A percentile compares a stretch with the other conserved stretches of the same genome.
Evolutionary conservation across 257 asterid genomes (phyloP).

Genomic region (Nicotiana tomentosiformis): DNA sequence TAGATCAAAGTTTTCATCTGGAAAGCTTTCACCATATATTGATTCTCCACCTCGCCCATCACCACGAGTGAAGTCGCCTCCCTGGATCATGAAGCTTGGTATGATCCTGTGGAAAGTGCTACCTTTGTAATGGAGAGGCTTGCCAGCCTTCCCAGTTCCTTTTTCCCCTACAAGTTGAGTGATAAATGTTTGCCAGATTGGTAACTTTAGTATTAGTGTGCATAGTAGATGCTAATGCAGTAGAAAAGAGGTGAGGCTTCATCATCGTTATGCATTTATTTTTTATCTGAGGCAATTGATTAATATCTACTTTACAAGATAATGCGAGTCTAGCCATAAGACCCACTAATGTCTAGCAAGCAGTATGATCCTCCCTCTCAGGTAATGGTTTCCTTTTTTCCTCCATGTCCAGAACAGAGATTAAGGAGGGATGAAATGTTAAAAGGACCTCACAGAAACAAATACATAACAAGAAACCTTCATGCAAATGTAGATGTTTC

Average conservation of each 20-base stretch:
- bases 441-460: background rate
- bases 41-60: slow-evolving; percentile 98
- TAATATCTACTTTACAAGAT: background rate
- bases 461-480: background rate
- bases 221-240: background rate
- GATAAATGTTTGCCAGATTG: background rate
- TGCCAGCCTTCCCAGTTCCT: slow-evolving; percentile 73
- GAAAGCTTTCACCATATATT: slow-evolving; percentile 58
- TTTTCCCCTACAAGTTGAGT: slow-evolving; percentile 62
- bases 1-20: slow-evolving; percentile 80
- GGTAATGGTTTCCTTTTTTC: background rate
- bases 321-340: background rate
- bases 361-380: background rate
- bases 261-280: background rate
- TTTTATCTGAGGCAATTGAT: background rate
- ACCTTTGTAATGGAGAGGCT: slow-evolving; percentile 77
- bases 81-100: slow-evolving; percentile 94
- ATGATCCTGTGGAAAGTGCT: slow-evolving; percentile 84
- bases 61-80: slow-evolving; percentile 89
- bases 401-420: background rate
- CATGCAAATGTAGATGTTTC: slow-evolving; percentile 1
- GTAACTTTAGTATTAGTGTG: background rate
- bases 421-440: background rate
- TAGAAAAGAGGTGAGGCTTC: background rate
- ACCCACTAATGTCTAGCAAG: background rate